Percentiles rank a stretch among this genome's conserved stretches.
Evolutionary conservation across 2,329 filamentous ascomycete species (phyloP).

Genomic region (Pseudocercospora pini-densiflorae): DNA sequence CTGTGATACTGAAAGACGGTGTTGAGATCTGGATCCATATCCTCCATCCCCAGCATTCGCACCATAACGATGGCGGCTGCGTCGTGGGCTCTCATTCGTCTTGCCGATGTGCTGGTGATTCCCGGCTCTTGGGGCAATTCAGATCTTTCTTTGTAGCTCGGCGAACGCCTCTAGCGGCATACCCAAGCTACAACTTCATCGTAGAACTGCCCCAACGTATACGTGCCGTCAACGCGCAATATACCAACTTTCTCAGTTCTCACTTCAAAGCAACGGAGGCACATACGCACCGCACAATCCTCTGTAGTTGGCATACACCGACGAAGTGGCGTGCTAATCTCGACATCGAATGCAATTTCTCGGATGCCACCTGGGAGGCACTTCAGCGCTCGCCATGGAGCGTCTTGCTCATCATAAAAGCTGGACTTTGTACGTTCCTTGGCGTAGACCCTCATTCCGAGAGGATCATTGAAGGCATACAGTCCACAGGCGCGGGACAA

Average conservation of each 20-base stretch:
- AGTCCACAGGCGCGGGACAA: not conserved
- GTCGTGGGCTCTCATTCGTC: not conserved
- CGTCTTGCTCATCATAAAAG: too few relatives aligned
- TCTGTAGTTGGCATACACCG: not conserved
- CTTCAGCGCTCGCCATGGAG: not conserved
- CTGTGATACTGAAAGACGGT: too few relatives aligned
- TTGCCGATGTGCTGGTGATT: not conserved
- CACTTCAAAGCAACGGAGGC: not conserved
- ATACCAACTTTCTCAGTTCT: not conserved
- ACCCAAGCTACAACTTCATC: not conserved
- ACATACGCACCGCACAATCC: not conserved
- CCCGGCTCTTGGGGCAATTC: too few relatives aligned
- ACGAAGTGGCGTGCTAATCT: not conserved
- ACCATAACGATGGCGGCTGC: not conserved
- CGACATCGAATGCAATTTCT: not conserved
- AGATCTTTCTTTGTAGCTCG: not conserved
- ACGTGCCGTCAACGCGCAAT: not conserved
- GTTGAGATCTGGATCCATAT: not conserved
- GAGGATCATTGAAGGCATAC: not conserved
- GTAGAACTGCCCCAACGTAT: not conserved
- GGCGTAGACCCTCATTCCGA: not conserved
- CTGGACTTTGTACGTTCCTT: too few relatives aligned
- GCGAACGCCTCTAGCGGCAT: not conserved
- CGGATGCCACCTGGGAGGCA: not conserved
- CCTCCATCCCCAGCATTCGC: not conserved